Base-by-base conservation (phyloP, 2,329 filamentous ascomycete genomes). In the Microsporum canis region DNA sequence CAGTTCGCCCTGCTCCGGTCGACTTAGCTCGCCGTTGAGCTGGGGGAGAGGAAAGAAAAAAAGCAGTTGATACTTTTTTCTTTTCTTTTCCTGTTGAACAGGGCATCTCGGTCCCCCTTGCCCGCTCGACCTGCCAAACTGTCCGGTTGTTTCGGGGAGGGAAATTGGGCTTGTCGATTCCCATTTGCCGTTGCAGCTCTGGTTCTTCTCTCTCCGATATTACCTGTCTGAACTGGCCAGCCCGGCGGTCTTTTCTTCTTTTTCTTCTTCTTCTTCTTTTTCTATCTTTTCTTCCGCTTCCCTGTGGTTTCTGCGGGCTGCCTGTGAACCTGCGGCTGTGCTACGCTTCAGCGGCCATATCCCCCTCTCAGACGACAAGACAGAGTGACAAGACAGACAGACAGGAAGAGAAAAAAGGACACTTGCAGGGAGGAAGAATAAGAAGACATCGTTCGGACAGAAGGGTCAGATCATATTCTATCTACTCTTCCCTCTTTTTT, bases 111-210 rank as follows among this genome's bases (percentile, higher is more conserved):
- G 27, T 53, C 49, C 49, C 49, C 27, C 43, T 29, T 47, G 43
- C 23, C 43, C 43, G n/a, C 43, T 47, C 43, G 43, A 47, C 43
- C 43, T 47, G 39, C 39, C 39, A 34, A 53, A 53, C 49, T 53
- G 49, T 53, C 49, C 49, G 49, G 49, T 27, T 53, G 49, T 53
- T 53, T 53, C 49, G 49, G 49, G 49, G 31, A 49, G 49, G 49
- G 49, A 53, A 53, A 53, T 53, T 53, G 49, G 49, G 10, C 23
- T n/a, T 27, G 17, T 41, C 8, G 7, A 12, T 10, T 3, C 33
- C 27, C 27, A 29, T 27, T 31, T 4, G 7, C 12, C 29, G 10
- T 34, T 10, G 27, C 12, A 7, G n/a, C 8, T 53, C 27, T 27
- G 45, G 1, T 23, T 6, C 8, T 23, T 31, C 5, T 29, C 45